Conservation (phyloP, 2,329 filamentous ascomycete genomes). For the Colletotrichum euphorbiae region DNA sequence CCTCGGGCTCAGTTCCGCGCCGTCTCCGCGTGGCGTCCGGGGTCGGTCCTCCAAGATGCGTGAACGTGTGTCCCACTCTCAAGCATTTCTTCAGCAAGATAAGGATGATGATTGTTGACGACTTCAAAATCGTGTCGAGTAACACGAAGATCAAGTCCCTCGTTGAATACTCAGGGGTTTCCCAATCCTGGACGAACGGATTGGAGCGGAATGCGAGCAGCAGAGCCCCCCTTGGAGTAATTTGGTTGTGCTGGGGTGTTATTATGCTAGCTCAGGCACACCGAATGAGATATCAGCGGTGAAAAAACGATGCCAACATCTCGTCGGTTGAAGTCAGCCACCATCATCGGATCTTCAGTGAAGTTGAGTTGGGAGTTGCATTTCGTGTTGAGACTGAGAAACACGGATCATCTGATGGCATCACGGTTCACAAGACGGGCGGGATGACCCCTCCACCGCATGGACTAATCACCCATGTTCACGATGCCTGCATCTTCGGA, state of each 20-base stretch:
- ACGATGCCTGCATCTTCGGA: constrained; percentile 3
- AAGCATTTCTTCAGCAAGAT: not conserved
- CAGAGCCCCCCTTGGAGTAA: too few relatives aligned
- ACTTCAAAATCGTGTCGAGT: not conserved
- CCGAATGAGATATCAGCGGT: not conserved
- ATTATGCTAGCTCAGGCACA: not conserved
- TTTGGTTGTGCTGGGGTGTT: too few relatives aligned
- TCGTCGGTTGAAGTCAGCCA: not conserved
- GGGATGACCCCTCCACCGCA: constrained; percentile 1
- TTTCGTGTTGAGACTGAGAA: not conserved
- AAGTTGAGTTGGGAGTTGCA: constrained; percentile 5
- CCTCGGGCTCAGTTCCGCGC: not conserved
- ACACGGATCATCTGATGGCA: constrained; percentile 16
- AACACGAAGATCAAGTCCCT: not conserved
- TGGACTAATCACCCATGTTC: constrained; percentile 9
- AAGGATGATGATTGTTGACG: not conserved
- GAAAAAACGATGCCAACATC: too few relatives aligned
- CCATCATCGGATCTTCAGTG: not conserved
- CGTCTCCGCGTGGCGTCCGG: not conserved
- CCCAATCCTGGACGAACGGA: not conserved
- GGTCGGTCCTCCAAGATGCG: constrained; percentile 13
- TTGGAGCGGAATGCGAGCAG: not conserved
- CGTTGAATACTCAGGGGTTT: not conserved
- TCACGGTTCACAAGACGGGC: constrained; percentile 1
- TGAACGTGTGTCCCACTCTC: not conserved